These are phyloP conservation scores for Pseudogymnoascus sp. DNA, from an alignment of 2,329 filamentous ascomycete species.

Conservation along the genomic window DNA sequence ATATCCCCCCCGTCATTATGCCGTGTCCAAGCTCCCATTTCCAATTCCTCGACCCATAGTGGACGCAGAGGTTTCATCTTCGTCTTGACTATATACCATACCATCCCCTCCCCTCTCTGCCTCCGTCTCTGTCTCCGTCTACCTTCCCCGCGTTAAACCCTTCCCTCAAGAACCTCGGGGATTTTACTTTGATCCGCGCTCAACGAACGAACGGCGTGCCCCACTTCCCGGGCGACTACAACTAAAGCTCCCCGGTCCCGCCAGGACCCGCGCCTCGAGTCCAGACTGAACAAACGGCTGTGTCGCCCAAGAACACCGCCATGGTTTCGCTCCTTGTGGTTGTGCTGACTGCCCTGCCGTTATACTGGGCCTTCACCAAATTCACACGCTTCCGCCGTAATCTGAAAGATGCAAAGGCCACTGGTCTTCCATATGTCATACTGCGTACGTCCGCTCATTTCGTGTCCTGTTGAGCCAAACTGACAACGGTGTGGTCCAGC, in stretches of 20 bases:
- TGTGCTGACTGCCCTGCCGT: slow-evolving; percentile 15
- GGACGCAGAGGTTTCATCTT: neutral
- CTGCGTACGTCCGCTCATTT: slow-evolving; percentile 38
- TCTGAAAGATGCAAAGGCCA: slow-evolving; percentile 43
- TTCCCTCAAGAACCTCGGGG: neutral
- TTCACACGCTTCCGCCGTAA: slow-evolving; percentile 35
- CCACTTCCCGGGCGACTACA: slow-evolving; percentile 5
- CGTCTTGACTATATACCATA: neutral
- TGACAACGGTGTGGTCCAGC: slow-evolving; percentile 31
- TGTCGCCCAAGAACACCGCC: neutral
- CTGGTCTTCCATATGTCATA: slow-evolving; percentile 46
- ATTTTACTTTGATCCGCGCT: neutral
- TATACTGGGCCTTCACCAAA: slow-evolving; percentile 21
- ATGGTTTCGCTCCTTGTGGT: slow-evolving; percentile 22
- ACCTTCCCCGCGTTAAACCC: neutral
- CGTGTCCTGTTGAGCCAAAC: neutral
- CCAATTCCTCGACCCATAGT: slow-evolving; percentile 5
- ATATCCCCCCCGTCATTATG: slow-evolving; percentile 5
- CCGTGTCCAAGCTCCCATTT: neutral
- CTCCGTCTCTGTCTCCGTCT: neutral
- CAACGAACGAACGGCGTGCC: neutral
- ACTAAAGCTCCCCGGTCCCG: neutral
- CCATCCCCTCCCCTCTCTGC: neutral
- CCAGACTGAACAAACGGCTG: neutral
- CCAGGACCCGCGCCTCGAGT: neutral